Evolutionary conservation across 2,329 filamentous ascomycete genomes (phyloP).

Genomic region (Xylaria polymorpha): DNA sequence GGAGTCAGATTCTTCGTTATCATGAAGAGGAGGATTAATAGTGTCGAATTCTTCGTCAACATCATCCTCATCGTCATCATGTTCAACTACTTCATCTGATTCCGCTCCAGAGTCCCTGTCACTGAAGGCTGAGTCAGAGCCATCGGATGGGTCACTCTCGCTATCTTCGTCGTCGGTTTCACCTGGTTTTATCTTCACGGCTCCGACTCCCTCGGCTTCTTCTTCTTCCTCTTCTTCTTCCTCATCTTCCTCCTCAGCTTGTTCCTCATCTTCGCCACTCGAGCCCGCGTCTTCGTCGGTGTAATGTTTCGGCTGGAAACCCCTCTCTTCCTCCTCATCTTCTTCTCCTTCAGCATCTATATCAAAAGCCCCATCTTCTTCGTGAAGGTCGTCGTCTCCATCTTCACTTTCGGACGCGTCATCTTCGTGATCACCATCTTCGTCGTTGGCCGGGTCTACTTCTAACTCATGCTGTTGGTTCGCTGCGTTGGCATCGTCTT

Average conservation of each 20-base stretch:
- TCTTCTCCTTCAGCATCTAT: constrained; percentile 59
- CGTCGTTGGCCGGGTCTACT: constrained; percentile 47
- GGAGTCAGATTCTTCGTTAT: constrained; percentile 49
- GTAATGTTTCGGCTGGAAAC: constrained; percentile 29
- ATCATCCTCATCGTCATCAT: constrained; percentile 48
- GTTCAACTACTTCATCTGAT: constrained; percentile 47
- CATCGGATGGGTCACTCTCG: constrained; percentile 51
- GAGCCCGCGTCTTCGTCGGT: constrained; percentile 45
- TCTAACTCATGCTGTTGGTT: constrained; percentile 38
- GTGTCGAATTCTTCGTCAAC: constrained; percentile 51
- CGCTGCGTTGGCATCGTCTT: constrained; percentile 45
- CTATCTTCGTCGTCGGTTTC: constrained; percentile 60
- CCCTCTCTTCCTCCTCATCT: constrained; percentile 51
- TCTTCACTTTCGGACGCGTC: constrained; percentile 43
- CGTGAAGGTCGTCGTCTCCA: constrained; percentile 49
- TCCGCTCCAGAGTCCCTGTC: constrained; percentile 48
- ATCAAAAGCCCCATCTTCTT: constrained; percentile 52
- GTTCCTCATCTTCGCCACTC: constrained; percentile 50
- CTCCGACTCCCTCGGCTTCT: constrained; percentile 66
- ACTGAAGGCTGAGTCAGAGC: constrained; percentile 46
- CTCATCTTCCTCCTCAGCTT: constrained; percentile 42
- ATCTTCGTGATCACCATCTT: constrained; percentile 32
- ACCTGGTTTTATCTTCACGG: constrained; percentile 66
- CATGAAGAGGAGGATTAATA: constrained; percentile 39
- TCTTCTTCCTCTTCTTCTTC: constrained; percentile 54